Conservation (phyloP, 495 filamentous ascomycete genomes). For the Ramalina peruviana region DNA sequence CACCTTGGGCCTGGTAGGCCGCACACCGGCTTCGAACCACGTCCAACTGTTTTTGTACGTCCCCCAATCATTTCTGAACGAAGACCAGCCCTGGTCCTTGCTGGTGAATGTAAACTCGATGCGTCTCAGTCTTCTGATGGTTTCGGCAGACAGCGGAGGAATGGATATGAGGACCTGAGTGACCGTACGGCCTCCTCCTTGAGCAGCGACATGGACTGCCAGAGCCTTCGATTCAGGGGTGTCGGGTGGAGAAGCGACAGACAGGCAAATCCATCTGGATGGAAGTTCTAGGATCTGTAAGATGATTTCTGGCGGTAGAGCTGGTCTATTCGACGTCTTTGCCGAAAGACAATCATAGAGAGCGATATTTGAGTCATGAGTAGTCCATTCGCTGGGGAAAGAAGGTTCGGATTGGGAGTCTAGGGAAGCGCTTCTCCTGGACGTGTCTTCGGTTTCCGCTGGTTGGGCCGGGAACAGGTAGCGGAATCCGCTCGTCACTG, state of each 20-base stretch:
- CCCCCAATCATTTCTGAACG: slow-evolving; percentile 19
- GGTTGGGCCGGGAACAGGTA: neutral
- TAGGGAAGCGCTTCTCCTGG: no score
- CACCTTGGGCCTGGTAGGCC: slow-evolving; percentile 19
- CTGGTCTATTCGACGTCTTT: slow-evolving; percentile 2
- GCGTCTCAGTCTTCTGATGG: slow-evolving; percentile 20
- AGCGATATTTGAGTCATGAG: slow-evolving; percentile 15
- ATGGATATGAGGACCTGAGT: slow-evolving; percentile 4
- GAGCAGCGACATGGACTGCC: neutral
- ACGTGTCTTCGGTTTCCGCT: neutral
- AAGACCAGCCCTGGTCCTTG: slow-evolving; percentile 54
- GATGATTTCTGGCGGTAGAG: slow-evolving; percentile 13
- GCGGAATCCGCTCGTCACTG: slow-evolving; percentile 16
- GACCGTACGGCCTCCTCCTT: no score
- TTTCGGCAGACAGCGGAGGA: neutral
- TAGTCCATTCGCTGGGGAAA: slow-evolving; percentile 20
- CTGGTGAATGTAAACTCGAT: slow-evolving; percentile 52
- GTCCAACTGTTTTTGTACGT: slow-evolving; percentile 48
- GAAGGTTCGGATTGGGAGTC: neutral
- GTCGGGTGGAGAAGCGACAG: slow-evolving; percentile 5
- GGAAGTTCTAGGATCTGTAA: slow-evolving; percentile 22
- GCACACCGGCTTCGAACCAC: slow-evolving; percentile 56
- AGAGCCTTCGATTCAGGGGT: neutral
- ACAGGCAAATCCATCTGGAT: slow-evolving; percentile 16
- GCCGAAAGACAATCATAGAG: slow-evolving; percentile 11